Evolutionary conservation across 495 filamentous ascomycete species (phyloP).

Genomic region (Xylaria venustula): DNA sequence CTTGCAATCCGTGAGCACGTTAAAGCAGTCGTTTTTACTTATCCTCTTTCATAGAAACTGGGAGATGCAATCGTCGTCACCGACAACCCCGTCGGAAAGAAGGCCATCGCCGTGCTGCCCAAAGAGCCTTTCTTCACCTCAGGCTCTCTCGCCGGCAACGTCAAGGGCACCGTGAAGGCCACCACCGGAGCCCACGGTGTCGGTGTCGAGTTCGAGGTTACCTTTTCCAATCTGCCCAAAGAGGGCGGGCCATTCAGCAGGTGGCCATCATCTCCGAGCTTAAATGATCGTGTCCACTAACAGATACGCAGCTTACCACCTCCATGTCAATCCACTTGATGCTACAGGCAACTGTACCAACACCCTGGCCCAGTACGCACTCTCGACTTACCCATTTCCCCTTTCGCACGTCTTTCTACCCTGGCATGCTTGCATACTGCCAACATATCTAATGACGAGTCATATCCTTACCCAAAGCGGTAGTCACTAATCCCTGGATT

Average conservation of each 20-base stretch:
- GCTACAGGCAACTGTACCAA: slow-evolving; percentile 74
- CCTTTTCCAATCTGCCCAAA: slow-evolving; percentile 64
- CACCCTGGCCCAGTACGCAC: slow-evolving; percentile 56
- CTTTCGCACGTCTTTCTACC: slow-evolving; percentile 25
- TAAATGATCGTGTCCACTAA: slow-evolving; percentile 5
- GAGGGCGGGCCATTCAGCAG: slow-evolving; percentile 69
- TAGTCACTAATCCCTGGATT: background rate
- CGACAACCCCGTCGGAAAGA: slow-evolving; percentile 61
- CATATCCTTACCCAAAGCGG: background rate
- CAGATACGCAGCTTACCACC: slow-evolving; percentile 67
- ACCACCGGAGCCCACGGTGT: slow-evolving; percentile 52
- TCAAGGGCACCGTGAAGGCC: slow-evolving; percentile 63
- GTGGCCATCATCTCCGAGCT: slow-evolving; percentile 26
- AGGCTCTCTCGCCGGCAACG: slow-evolving; percentile 48
- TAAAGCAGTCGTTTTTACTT: slow-evolving; percentile 7
- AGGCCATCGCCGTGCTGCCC: slow-evolving; percentile 61
- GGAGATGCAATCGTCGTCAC: slow-evolving; percentile 56
- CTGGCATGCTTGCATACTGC: background rate
- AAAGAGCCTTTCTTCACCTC: slow-evolving; percentile 45
- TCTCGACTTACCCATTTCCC: background rate
- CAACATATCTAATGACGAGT: slow-evolving; percentile 38
- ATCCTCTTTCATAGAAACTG: slow-evolving; percentile 33
- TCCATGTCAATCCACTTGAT: slow-evolving; percentile 74
- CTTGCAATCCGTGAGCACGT: background rate
- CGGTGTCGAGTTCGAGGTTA: slow-evolving; percentile 62